Evolutionary conservation across 2,329 filamentous ascomycete genomes (phyloP).

Genomic region (Pleomassaria siparia): DNA sequence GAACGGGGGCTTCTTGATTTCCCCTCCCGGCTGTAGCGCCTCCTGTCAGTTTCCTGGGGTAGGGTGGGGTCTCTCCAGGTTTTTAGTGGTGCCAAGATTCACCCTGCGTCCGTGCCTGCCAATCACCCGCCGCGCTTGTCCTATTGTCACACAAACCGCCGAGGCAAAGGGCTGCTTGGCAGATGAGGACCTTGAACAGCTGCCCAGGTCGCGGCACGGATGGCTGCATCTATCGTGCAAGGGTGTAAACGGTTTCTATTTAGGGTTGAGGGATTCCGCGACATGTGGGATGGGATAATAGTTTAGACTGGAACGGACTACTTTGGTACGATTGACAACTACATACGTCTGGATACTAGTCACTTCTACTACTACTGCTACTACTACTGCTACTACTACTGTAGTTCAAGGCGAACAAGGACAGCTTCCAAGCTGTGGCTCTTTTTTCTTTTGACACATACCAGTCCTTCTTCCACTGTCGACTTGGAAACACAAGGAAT

Average conservation of each 20-base stretch:
- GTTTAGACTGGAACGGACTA: too few relatives aligned
- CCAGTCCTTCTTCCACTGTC: background rate
- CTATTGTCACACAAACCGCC: background rate
- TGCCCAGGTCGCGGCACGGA: background rate
- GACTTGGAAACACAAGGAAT: too few relatives aligned
- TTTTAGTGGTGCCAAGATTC: slow-evolving; percentile 1
- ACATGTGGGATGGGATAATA: too few relatives aligned
- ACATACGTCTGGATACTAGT: too few relatives aligned
- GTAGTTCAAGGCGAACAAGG: too few relatives aligned
- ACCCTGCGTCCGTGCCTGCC: background rate
- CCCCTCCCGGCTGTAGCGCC: too few relatives aligned
- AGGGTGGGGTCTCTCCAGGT: background rate
- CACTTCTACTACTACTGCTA: background rate
- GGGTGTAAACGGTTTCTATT: too few relatives aligned
- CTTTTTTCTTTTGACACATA: background rate
- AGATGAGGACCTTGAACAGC: background rate
- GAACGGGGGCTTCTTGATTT: too few relatives aligned
- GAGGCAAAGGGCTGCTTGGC: background rate
- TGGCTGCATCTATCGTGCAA: too few relatives aligned
- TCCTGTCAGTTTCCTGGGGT: slow-evolving; percentile 1
- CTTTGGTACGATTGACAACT: too few relatives aligned
- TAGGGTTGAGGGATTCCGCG: too few relatives aligned
- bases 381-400: background rate
- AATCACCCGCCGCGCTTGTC: background rate
- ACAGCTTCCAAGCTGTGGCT: background rate